Base-by-base conservation (phyloP, 140 eudicot species). In the Oenanthe javanica region DNA sequence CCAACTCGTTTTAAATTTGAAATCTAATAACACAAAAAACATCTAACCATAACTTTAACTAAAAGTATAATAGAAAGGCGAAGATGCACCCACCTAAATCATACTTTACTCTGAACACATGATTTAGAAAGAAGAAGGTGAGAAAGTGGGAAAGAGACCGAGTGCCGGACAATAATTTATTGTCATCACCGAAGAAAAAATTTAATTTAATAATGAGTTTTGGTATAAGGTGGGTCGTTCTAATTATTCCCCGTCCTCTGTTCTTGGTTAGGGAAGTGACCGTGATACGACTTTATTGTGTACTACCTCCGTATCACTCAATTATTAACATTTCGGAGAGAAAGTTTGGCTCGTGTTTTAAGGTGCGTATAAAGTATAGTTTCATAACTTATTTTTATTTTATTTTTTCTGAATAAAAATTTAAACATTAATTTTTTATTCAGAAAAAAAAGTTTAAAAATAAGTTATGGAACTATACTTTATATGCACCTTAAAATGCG, bases 221-320 rank as follows among this genome's bases (percentile, higher is more conserved):
- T 80, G 84, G 78, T 70, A 4, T 25, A 84, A 79, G 79, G 86
- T 85, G 86, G 89, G 89, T 82, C 79, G 76, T 72, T 63, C 80
- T 85, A 84, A 84, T 16, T 15, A 43, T 43, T 18, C 70, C 80
- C 49, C 18, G 6, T 57, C 40, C 2, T 36, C 40, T 36, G 2
- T 36, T 36, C 40, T 36, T 36, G 40, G 40, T 36, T 36, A 36
- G 40, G 40, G 40, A 36, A 36, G 40, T 36, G 40, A 36, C 40
- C 40, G 40, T 36, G 40, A 36, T 36, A 36, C 2, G 40, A 36
- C 36, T 31, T 31, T 31, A 31, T 31, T 31, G 36, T 31, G 36
- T 31, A 31, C 36, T 31, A 31, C 36, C 1, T 31, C 36, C 36
- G 36, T 31, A 31, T 31, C 36, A 31, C 36, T 31, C 36, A 31